Evolutionary conservation across 2,329 filamentous ascomycete species (phyloP).

Genomic region (Ceratocystis harringtonii): DNA sequence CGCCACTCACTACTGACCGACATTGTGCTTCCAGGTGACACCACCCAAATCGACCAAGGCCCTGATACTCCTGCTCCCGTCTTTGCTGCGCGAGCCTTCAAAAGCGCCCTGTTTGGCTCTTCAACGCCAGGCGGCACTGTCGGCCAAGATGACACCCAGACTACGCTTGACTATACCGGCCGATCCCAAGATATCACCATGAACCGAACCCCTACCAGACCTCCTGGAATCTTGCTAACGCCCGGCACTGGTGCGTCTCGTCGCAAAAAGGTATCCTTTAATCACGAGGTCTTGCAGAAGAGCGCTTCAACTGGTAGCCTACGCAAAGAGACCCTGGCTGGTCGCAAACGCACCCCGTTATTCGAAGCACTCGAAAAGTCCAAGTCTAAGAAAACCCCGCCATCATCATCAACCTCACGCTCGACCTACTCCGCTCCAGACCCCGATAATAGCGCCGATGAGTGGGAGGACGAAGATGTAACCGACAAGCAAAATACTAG

Average conservation of each 20-base stretch:
- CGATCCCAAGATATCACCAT: conserved; percentile 17
- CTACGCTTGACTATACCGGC: conserved; percentile 21
- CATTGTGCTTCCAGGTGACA: conserved; percentile 23
- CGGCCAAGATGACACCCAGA: conserved; percentile 24
- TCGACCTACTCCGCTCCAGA: conserved; percentile 19
- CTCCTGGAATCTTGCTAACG: conserved; percentile 46
- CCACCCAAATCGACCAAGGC: conserved; percentile 34
- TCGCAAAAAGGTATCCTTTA: conserved; percentile 52
- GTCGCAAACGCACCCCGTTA: conserved; percentile 27
- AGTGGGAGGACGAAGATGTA: conserved; percentile 38
- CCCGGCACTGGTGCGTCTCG: conserved; percentile 46
- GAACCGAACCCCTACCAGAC: conserved; percentile 34
- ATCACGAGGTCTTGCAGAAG: conserved; percentile 37
- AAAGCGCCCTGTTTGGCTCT: conserved; percentile 48
- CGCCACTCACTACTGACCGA: background rate
- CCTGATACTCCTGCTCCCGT: conserved; percentile 52
- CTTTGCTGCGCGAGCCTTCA: conserved; percentile 50
- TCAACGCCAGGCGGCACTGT: conserved; percentile 27
- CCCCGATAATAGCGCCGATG: conserved; percentile 26
- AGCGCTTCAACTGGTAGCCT: conserved; percentile 25
- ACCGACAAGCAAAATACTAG: conserved; percentile 19
- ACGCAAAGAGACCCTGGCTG: conserved; percentile 22
- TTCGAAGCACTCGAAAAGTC: conserved; percentile 33
- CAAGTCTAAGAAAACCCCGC: conserved; percentile 15
- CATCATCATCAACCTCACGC: conserved; percentile 8